A percentile compares a stretch with the other conserved stretches of the same genome.
These are phyloP conservation scores for Adenanthera pavonina DNA, from an alignment of 306 rosid genomes.

Conservation along the genomic window DNA sequence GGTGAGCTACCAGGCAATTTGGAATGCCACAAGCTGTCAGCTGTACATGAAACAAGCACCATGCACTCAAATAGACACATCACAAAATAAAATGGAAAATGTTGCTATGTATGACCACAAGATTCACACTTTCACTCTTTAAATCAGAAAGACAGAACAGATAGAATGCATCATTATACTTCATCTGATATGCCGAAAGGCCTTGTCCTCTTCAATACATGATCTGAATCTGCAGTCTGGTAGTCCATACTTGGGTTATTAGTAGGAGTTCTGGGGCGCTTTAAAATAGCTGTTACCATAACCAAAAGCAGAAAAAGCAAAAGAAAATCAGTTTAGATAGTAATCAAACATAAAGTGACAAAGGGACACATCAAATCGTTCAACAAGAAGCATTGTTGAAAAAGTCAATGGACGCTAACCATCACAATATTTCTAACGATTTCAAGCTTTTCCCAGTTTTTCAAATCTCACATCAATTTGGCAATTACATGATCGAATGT, in stretches of 20 bases:
- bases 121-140: constrained; percentile 31
- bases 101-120: constrained; percentile 22
- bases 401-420: constrained; percentile 8
- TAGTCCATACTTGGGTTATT: constrained; percentile 91
- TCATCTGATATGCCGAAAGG: constrained; percentile 92
- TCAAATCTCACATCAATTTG: constrained; percentile 11
- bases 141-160: constrained; percentile 35
- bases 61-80: constrained; percentile 3
- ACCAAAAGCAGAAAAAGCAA: constrained; percentile 39
- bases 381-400: background rate
- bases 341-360: constrained; percentile 7
- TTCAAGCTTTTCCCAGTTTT: constrained; percentile 29
- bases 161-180: constrained; percentile 53
- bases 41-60: background rate
- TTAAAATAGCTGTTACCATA: constrained; percentile 70
- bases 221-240: constrained; percentile 98
- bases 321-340: constrained; percentile 38
- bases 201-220: constrained; percentile 89
- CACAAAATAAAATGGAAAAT: constrained; percentile 26
- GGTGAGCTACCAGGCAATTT: constrained; percentile 18
- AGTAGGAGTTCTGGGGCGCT: constrained; percentile 98
- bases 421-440: constrained; percentile 2
- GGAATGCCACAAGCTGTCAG: constrained; percentile 22
- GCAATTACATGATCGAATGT: constrained; percentile 20
- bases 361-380: background rate